Percentiles rank a stretch among this genome's conserved stretches.
These are phyloP conservation scores for Colletotrichum magnum DNA, from an alignment of 2,329 filamentous ascomycete genomes.

Conservation along the genomic window DNA sequence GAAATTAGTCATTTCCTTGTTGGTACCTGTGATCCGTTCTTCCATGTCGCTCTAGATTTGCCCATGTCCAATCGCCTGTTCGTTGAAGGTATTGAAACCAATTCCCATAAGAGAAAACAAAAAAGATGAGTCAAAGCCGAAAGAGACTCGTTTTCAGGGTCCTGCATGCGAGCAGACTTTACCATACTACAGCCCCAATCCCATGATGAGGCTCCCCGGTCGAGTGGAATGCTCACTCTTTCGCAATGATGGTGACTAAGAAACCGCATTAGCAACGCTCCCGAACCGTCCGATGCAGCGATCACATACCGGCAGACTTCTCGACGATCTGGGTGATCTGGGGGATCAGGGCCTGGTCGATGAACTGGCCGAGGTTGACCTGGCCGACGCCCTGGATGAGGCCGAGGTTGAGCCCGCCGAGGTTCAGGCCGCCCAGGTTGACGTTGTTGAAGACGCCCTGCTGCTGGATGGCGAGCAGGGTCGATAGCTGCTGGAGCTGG, in stretches of 20 bases:
- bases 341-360: slow-evolving; percentile 46
- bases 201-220: no score
- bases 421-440: slow-evolving; percentile 46
- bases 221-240: slow-evolving; percentile 12
- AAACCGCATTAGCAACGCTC: not conserved
- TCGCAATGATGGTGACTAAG: slow-evolving; percentile 19
- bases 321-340: slow-evolving; percentile 48
- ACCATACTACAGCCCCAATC: no score
- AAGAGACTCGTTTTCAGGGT: not conserved
- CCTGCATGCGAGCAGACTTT: not conserved
- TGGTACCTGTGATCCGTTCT: slow-evolving; percentile 3
- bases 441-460: slow-evolving; percentile 49
- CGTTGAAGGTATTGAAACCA: not conserved
- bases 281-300: no score
- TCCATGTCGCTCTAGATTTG: slow-evolving; percentile 17
- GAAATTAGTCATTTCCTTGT: slow-evolving; percentile 7
- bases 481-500: slow-evolving; percentile 58
- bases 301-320: slow-evolving; percentile 35
- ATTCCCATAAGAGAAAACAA: not conserved
- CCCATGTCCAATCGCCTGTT: not conserved
- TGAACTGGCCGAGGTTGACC: slow-evolving; percentile 49
- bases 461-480: slow-evolving; percentile 52
- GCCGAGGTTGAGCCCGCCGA: slow-evolving; percentile 49
- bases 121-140: not conserved
- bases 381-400: slow-evolving; percentile 47